Base-by-base conservation (phyloP, 352 stramenopile species). In the Peronospora tabacina region DNA sequence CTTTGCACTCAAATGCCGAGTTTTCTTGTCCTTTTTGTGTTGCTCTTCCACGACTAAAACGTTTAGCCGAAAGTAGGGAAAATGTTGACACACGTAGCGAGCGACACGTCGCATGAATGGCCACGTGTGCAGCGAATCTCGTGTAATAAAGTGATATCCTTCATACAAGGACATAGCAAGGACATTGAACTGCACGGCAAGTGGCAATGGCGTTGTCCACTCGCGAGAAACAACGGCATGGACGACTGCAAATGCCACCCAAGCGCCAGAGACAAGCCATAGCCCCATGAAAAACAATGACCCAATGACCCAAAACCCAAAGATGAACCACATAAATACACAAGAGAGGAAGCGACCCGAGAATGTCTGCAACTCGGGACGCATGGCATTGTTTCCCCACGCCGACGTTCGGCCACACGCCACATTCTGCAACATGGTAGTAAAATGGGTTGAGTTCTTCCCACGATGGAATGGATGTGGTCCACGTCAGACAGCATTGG, bases 11-110 rank as follows among this genome's bases (percentile, higher is more conserved):
- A 66, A 45, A 24, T 58, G 46, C 1, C 42, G 17, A 19, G 10
- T 2, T 2, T 34, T 24, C 3, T 19, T 10, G 3, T 32, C 10
- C 3, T 32, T 32, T 13, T 13, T n/a, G 38, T 55, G 5, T 22
- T 58, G 51, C 41, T 66, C 63, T 49, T 83, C 69, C 39, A 83
- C 74, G 16, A 83, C 64, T 17, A 58, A 56, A 1, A 55, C 51
- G 32, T 68, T 63, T 29, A 74, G 55, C 28, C 64, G 63, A 48
- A 80, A 83, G 52, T 83, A 85, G 32, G 63, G 74, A 55, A 62
- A 77, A 11, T 74, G 48, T 19, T 80, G 71, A 30, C 87, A 55
- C 2, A 75, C 51, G 16, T 61, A 68, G 41, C 82, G 72, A 5
- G 20, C 20, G 0, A 47, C 2, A 37, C 16, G 26, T 13, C 41